Evolutionary conservation across 176 grass and related monocot genomes (phyloP).

Genomic region (Zea luxurians): DNA sequence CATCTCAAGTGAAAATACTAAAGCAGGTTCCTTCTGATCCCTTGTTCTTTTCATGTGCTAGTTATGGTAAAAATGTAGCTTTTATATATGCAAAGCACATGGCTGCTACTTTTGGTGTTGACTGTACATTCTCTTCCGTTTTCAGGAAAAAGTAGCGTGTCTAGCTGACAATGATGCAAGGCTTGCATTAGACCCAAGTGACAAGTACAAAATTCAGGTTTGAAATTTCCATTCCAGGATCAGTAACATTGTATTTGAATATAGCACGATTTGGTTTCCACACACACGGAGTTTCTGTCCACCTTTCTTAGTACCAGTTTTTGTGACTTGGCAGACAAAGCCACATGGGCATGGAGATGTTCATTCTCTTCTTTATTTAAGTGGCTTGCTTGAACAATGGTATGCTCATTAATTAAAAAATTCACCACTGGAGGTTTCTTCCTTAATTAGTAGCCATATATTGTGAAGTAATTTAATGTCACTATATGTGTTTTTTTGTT

Average conservation of each 20-base stretch:
- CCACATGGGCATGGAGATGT: slow-evolving; percentile 98
- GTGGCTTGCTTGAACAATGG: slow-evolving; percentile 83
- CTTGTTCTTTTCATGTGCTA: slow-evolving; percentile 16
- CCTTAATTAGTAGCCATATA: neutral
- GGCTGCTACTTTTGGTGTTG: neutral
- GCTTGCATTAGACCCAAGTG: slow-evolving; percentile 83
- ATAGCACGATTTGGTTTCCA: neutral
- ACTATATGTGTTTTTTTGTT: slow-evolving; percentile 28
- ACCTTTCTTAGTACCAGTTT: slow-evolving; percentile 36
- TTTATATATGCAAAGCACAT: neutral
- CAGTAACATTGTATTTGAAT: neutral
- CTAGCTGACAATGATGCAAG: slow-evolving; percentile 85
- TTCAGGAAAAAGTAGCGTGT: slow-evolving; percentile 96
- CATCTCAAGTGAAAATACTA: slow-evolving; percentile 86
- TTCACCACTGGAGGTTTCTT: neutral
- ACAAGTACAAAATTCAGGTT: slow-evolving; percentile 99
- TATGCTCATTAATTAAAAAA: slow-evolving; percentile 37
- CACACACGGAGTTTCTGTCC: neutral
- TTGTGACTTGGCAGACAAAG: slow-evolving; percentile 68
- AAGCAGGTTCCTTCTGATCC: slow-evolving; percentile 70
- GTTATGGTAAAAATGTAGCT: neutral
- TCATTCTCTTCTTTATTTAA: slow-evolving; percentile 93
- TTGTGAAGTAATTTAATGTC: slow-evolving; percentile 33
- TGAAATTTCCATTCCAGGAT: slow-evolving; percentile 20
- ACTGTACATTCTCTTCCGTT: slow-evolving; percentile 24